Evolutionary conservation across 192 early-diverging fungal species (phyloP).

Genomic region (Dissophora globulifera): DNA sequence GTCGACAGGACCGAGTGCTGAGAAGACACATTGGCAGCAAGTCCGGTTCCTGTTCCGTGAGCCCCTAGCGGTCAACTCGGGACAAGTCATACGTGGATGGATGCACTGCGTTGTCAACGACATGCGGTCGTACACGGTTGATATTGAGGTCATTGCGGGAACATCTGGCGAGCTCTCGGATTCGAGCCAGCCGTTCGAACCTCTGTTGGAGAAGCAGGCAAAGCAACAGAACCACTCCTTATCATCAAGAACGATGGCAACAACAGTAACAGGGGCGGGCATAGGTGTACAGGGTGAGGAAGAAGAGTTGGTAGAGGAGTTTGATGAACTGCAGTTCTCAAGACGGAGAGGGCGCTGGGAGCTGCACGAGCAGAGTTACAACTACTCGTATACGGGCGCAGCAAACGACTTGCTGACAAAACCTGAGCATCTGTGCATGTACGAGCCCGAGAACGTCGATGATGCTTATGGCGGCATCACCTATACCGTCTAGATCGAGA

Average conservation of each 20-base stretch:
- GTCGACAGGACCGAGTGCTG: constrained; percentile 86
- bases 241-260: constrained; percentile 40
- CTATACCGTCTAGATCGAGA: constrained; percentile 23
- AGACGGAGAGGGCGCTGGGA: constrained; percentile 82
- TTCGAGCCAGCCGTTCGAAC: constrained; percentile 53
- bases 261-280: constrained; percentile 3
- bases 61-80: constrained; percentile 95
- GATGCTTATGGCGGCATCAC: constrained; percentile 45
- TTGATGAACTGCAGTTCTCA: constrained; percentile 55
- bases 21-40: constrained; percentile 98
- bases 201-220: constrained; percentile 50
- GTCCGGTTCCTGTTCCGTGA: constrained; percentile 92
- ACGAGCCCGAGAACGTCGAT: constrained; percentile 60
- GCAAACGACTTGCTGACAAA: constrained; percentile 53
- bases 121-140: constrained; percentile 91
- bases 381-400: constrained; percentile 68
- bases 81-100: constrained; percentile 84
- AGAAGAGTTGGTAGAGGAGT: too few species aligned
- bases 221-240: constrained; percentile 21
- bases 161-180: constrained; percentile 57
- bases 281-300: constrained; percentile 30
- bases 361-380: constrained; percentile 92
- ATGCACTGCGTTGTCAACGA: constrained; percentile 89
- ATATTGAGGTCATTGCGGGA: constrained; percentile 74
- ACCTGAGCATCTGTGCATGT: constrained; percentile 70